phyloP scores from a whole-genome alignment of 345 rosid species.

The Populus ilicifolia region DNA sequence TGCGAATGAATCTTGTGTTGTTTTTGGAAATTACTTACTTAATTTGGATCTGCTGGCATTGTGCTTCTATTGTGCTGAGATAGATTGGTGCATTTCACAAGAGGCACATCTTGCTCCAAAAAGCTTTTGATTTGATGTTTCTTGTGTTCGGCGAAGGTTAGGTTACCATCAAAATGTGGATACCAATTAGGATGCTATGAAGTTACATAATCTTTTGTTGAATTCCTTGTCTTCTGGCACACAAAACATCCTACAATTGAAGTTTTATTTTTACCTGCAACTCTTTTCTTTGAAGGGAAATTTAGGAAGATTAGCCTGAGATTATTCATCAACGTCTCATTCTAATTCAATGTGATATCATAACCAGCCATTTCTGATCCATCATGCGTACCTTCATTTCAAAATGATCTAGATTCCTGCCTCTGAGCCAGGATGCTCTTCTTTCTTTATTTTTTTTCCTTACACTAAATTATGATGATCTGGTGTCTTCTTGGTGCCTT shows the following conservation, averaged over 20 bases:
- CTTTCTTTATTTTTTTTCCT: too few relatives aligned
- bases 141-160: neutral
- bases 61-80: neutral
- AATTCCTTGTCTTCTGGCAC: too few relatives aligned
- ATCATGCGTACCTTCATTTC: neutral
- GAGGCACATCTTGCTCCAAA: neutral
- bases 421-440: neutral
- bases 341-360: neutral
- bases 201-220: neutral
- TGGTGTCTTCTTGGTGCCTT: neutral
- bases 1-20: neutral
- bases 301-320: neutral
- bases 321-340: neutral
- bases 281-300: too few relatives aligned
- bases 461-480: neutral
- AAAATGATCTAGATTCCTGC: neutral
- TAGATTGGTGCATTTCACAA: neutral
- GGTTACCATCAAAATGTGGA: neutral
- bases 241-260: neutral
- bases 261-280: neutral
- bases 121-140: neutral
- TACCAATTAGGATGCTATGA: neutral
- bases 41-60: neutral
- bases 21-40: neutral
- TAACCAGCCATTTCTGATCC: slow-evolving; percentile 10